Percentiles rank a stretch among this genome's conserved stretches.
Conservation (phyloP, 2,329 filamentous ascomycete species). For the Alternaria triticina region DNA sequence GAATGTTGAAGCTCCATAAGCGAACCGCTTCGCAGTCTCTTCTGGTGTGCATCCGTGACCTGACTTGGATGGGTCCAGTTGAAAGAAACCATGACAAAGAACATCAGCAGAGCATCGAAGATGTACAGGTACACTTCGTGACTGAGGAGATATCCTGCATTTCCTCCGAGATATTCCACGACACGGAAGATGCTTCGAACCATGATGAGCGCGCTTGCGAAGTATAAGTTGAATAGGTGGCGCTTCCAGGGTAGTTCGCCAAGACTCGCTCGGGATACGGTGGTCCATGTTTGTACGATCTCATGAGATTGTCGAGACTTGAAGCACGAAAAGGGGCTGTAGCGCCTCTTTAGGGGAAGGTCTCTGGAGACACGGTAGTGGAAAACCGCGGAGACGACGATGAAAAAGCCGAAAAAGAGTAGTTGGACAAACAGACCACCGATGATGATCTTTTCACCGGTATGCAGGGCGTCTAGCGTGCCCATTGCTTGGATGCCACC, state of each 20-base stretch:
- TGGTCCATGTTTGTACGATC: not conserved
- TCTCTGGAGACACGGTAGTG: slow-evolving; percentile 23
- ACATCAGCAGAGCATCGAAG: slow-evolving; percentile 55
- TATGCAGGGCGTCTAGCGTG: slow-evolving; percentile 7
- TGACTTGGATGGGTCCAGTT: slow-evolving; percentile 48
- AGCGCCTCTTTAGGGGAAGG: slow-evolving; percentile 6
- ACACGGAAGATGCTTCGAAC: slow-evolving; percentile 58
- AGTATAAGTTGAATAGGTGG: slow-evolving; percentile 54
- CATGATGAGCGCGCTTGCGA: slow-evolving; percentile 55
- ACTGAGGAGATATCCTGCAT: slow-evolving; percentile 52
- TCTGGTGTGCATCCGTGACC: slow-evolving; percentile 22
- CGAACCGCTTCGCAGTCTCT: slow-evolving; percentile 5
- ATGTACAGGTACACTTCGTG: slow-evolving; percentile 54
- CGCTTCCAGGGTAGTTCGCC: slow-evolving; percentile 35
- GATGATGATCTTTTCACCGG: slow-evolving; percentile 29
- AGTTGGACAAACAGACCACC: slow-evolving; percentile 54
- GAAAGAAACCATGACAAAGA: slow-evolving; percentile 51
- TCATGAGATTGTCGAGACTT: not conserved
- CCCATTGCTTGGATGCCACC: slow-evolving; percentile 25
- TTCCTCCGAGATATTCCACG: slow-evolving; percentile 55
- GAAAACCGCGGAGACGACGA: slow-evolving; percentile 32
- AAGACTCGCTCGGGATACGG: not conserved
- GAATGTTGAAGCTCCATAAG: slow-evolving; percentile 11
- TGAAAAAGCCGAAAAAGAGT: slow-evolving; percentile 58
- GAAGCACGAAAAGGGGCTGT: not conserved